Conservation (phyloP, 2,329 filamentous ascomycete genomes). For the Verticillium zaregamsianum region DNA sequence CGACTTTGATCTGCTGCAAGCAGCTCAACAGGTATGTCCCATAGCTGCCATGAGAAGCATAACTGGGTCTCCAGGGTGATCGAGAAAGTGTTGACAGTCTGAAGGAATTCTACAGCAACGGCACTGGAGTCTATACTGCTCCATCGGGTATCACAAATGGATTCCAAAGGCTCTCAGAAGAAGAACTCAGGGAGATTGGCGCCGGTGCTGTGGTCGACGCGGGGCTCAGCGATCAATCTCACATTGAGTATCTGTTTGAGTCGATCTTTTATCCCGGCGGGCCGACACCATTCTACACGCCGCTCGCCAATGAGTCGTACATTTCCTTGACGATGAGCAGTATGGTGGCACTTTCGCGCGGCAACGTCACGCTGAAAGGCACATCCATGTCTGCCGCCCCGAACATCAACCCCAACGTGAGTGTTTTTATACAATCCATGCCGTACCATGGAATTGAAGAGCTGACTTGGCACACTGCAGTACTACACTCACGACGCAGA, state of each 20-base stretch:
- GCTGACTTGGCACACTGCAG: slow-evolving; percentile 5
- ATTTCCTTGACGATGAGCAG: slow-evolving; percentile 18
- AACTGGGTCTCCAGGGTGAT: not conserved
- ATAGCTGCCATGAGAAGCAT: not conserved
- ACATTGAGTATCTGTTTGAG: slow-evolving; percentile 22
- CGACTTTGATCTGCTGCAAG: slow-evolving; percentile 8
- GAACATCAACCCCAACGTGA: slow-evolving; percentile 18
- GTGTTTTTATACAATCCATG: not conserved
- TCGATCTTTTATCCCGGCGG: slow-evolving; percentile 21
- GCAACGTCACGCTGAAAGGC: slow-evolving; percentile 15
- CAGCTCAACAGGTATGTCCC: slow-evolving; percentile 10
- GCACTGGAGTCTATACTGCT: slow-evolving; percentile 17
- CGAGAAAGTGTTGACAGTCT: not conserved
- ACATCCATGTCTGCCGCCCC: slow-evolving; percentile 17
- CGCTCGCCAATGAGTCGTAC: slow-evolving; percentile 17
- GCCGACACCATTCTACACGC: slow-evolving; percentile 20
- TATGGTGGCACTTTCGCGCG: slow-evolving; percentile 18
- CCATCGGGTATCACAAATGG: slow-evolving; percentile 20
- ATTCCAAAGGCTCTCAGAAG: slow-evolving; percentile 16
- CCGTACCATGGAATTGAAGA: not conserved
- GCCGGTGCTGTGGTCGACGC: slow-evolving; percentile 14
- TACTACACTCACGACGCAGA: slow-evolving; percentile 22
- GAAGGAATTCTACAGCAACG: slow-evolving; percentile 17
- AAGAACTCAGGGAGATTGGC: slow-evolving; percentile 14
- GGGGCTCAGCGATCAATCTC: slow-evolving; percentile 18